phyloP scores from a whole-genome alignment of 2,329 filamentous ascomycete species.

The Lasiodiplodia gonubiensis region DNA sequence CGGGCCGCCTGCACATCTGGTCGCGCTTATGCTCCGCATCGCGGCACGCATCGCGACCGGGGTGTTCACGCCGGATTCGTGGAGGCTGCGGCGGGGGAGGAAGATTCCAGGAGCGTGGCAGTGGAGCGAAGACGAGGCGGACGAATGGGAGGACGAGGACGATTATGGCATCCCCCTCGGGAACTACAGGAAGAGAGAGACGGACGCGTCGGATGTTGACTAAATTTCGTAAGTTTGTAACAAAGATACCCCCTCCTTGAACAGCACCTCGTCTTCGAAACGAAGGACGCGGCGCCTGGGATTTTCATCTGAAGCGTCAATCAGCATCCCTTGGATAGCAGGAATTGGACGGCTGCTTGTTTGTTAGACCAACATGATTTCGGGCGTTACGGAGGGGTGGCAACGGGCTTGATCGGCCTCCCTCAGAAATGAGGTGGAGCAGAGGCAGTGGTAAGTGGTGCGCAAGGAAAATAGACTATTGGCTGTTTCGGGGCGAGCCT shows the following conservation, averaged over 20 bases:
- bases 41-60: conserved; percentile 72
- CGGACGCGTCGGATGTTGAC: conserved; percentile 25
- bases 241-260: conserved; percentile 8
- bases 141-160: conserved; percentile 58
- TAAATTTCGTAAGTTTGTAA: conserved; percentile 11
- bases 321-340: conserved; percentile 9
- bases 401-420: conserved; percentile 2
- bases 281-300: neutral
- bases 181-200: conserved; percentile 28
- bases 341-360: neutral
- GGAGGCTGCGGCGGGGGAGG: conserved; percentile 39
- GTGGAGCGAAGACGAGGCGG: conserved; percentile 60
- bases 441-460: conserved; percentile 4
- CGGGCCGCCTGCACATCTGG: conserved; percentile 78
- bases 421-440: neutral
- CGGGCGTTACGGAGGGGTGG: neutral
- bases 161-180: conserved; percentile 60
- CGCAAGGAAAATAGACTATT: neutral
- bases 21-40: conserved; percentile 80
- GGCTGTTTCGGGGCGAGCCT: neutral
- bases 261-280: neutral
- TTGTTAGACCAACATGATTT: neutral
- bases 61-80: conserved; percentile 43
- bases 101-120: conserved; percentile 61
- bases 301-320: neutral